These are phyloP conservation scores for Candida vartiovaarae DNA, from an alignment of 805 yeast species.

Conservation along the genomic window DNA sequence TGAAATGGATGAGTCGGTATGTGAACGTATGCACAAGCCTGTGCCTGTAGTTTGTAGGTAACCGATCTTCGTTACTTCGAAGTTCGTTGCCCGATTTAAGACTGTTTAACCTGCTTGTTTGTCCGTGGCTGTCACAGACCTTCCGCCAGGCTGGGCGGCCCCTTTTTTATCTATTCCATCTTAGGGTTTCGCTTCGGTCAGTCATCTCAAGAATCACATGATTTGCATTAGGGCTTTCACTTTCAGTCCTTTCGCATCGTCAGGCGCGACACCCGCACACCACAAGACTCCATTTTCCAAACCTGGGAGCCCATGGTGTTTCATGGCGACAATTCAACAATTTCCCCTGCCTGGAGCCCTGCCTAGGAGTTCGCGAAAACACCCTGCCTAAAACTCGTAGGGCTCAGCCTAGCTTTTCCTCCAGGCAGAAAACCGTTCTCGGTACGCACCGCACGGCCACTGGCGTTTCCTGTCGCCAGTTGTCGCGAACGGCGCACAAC, in stretches of 20 bases:
- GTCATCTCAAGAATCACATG: not conserved
- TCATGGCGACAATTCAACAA: no score
- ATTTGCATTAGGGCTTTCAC: not conserved
- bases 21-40: no score
- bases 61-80: not conserved
- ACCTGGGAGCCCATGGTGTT: no score
- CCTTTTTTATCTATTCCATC: not conserved
- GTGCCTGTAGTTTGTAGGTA: not conserved
- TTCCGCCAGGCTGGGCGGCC: not conserved
- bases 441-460: not conserved
- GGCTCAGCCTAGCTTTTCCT: no score
- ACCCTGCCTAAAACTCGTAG: not conserved
- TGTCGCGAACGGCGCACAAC: not conserved
- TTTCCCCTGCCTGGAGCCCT: not conserved
- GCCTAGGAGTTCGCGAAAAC: not conserved
- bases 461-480: no score
- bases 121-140: no score
- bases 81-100: not conserved
- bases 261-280: no score
- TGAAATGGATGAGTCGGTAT: no score
- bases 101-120: no score
- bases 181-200: not conserved
- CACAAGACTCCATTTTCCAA: no score
- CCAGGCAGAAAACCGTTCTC: not conserved
- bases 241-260: no score